These are phyloP conservation scores for Ogataea henricii DNA, from an alignment of 805 yeast genomes.

Conservation along the genomic window DNA sequence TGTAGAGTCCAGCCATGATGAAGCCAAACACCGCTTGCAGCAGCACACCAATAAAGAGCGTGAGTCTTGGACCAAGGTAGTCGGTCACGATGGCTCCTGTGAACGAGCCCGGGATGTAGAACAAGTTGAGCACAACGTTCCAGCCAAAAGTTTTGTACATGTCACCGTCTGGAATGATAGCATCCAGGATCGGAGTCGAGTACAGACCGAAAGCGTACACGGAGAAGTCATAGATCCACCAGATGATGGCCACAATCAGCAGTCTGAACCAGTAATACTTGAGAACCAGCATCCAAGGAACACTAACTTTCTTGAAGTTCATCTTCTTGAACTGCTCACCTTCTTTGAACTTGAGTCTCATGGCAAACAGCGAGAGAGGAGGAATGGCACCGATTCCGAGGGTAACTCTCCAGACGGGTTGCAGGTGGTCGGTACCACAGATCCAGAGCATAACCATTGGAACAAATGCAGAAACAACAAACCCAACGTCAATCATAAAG, in stretches of 20 bases:
- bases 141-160: conserved; percentile 83
- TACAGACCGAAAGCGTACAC: conserved; percentile 86
- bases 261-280: conserved; percentile 87
- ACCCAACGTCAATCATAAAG: conserved; percentile 84
- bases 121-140: conserved; percentile 85
- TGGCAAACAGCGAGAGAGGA: conserved; percentile 72
- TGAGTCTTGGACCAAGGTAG: conserved; percentile 86
- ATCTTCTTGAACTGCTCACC: conserved; percentile 69
- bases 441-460: conserved; percentile 88
- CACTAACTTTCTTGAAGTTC: conserved; percentile 60
- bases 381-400: conserved; percentile 89
- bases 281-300: conserved; percentile 69
- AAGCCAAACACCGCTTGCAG: conserved; percentile 80
- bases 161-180: conserved; percentile 59
- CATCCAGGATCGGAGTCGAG: conserved; percentile 67
- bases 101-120: conserved; percentile 88
- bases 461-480: conserved; percentile 79
- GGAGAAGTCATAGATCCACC: conserved; percentile 92
- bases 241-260: conserved; percentile 66
- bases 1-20: conserved; percentile 75
- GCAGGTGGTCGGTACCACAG: conserved; percentile 66
- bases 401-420: conserved; percentile 89
- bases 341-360: conserved; percentile 77
- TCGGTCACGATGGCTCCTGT: conserved; percentile 86
- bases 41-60: conserved; percentile 67